A percentile compares a stretch with the other conserved stretches of the same genome.
These are phyloP conservation scores for Manihot esculenta DNA, from an alignment of 441 rosid genomes.

Conservation along the genomic window DNA sequence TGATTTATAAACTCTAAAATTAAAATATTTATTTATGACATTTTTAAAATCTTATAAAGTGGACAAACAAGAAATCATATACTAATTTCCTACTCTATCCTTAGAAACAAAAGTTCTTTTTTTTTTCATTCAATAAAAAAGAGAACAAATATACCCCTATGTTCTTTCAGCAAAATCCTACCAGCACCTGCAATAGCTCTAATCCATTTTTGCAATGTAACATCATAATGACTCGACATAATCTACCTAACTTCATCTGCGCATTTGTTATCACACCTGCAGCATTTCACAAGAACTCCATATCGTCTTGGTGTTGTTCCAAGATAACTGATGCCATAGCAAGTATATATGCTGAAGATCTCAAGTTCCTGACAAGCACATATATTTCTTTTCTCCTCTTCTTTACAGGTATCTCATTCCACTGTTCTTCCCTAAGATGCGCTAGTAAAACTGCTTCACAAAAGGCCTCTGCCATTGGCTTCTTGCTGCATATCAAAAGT, in stretches of 20 bases:
- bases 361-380: conserved; percentile 70
- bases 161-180: too few relatives aligned
- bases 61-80: too few relatives aligned
- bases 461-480: conserved; percentile 56
- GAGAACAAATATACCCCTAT: too few relatives aligned
- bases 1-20: too few relatives aligned
- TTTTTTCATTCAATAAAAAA: too few relatives aligned
- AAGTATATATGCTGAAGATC: conserved; percentile 80
- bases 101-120: too few relatives aligned
- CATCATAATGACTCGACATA: neutral
- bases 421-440: conserved; percentile 63
- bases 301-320: conserved; percentile 57
- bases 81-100: too few relatives aligned
- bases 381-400: conserved; percentile 56
- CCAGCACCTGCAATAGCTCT: too few relatives aligned
- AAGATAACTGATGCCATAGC: conserved; percentile 68
- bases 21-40: too few relatives aligned
- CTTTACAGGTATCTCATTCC: conserved; percentile 50
- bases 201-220: too few relatives aligned
- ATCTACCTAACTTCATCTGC: neutral
- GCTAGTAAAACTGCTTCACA: conserved; percentile 74
- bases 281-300: conserved; percentile 41
- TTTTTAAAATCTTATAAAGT: too few relatives aligned
- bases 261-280: neutral
- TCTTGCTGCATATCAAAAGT: conserved; percentile 51